Evolutionary conservation across 1,284 basidiomycete genomes (phyloP).

Genomic region (Golubevia pallescens): DNA sequence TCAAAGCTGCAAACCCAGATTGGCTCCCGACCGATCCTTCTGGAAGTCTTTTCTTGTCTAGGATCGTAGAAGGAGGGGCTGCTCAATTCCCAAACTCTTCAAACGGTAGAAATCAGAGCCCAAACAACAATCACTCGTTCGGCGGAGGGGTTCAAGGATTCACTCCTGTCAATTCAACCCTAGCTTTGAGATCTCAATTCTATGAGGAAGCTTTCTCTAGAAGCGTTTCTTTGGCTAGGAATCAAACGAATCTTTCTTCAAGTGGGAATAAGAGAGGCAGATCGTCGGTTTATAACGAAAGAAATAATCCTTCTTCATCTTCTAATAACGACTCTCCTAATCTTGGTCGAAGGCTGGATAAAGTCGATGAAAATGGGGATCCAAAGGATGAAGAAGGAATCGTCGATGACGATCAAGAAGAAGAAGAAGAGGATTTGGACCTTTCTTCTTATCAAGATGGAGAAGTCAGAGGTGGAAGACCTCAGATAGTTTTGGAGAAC

Average conservation of each 20-base stretch:
- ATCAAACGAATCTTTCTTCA: neutral
- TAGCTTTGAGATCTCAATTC: constrained; percentile 14
- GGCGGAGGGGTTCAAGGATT: constrained; percentile 1
- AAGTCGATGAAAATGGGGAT: neutral
- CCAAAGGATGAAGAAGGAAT: neutral
- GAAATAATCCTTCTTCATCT: neutral
- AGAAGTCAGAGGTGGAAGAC: neutral
- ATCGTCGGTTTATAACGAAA: neutral
- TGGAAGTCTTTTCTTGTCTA: constrained; percentile 81
- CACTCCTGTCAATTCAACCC: constrained; percentile 16
- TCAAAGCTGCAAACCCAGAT: constrained; percentile 87
- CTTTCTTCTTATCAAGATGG: neutral
- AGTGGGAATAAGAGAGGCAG: neutral
- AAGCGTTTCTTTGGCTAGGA: neutral
- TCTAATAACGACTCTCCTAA: neutral
- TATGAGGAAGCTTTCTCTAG: constrained; percentile 18
- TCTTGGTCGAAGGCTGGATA: neutral
- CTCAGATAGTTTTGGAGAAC: neutral
- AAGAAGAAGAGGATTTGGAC: neutral
- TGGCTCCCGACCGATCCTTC: constrained; percentile 88
- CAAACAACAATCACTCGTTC: neutral
- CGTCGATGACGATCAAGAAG: neutral
- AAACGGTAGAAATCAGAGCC: constrained; percentile 4
- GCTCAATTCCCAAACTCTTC: constrained; percentile 6
- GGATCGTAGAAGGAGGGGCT: constrained; percentile 74